Evolutionary conservation across 495 filamentous ascomycete genomes (phyloP), one percentile per base, ranked within the genome.

Genomic region (Jackrogersella multiformis): DNA sequence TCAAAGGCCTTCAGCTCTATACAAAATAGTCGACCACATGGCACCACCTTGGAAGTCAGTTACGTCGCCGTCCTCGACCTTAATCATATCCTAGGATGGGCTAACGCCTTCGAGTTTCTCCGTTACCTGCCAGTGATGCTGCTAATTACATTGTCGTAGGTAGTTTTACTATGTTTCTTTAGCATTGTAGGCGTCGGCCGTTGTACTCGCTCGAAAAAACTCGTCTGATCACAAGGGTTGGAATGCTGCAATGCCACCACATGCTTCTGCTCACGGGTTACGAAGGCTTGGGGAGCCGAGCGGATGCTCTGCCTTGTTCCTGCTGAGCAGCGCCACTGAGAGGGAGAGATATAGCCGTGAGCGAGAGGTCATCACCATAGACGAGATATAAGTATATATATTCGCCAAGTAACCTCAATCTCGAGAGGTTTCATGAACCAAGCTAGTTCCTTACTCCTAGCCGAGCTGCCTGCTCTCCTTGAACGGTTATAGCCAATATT

Each of bases 81-180:
- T 46, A 18, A 57, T 57, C 36, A 18, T 56, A 34, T 36, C 38
- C 9, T 21, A 28, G 36, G 20, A 53, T 24, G 28, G n/a, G 21
- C 13, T 24, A 20, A 28, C 39, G 18, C 15, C 13, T 10, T 35
- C 30, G 36, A 61, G 57, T 61, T 69, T 16, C 39, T 64, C 66
- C 48, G 54, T 36, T 53, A 6, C 21, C 36, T 58, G 5, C 8
- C 28, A 28, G 18, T 26, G 35, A 44, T 16, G 35, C 35, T 65
- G 20, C 6, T 4, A 34, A 36, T 45, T 32, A 8, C 5, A 36
- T 26, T 15, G 1, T 36, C n/a, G 21, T 32, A 8, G 46, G 15
- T 13, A 30, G n/a, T 1, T 15, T 32, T 21, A 15, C 41, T 54
- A 16, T 32, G 51, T 63, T 55, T 55, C 26, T 44, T 20, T 28